Evolutionary conservation across 805 yeast species (phyloP).

Genomic region (Candida nonsorbophila): DNA sequence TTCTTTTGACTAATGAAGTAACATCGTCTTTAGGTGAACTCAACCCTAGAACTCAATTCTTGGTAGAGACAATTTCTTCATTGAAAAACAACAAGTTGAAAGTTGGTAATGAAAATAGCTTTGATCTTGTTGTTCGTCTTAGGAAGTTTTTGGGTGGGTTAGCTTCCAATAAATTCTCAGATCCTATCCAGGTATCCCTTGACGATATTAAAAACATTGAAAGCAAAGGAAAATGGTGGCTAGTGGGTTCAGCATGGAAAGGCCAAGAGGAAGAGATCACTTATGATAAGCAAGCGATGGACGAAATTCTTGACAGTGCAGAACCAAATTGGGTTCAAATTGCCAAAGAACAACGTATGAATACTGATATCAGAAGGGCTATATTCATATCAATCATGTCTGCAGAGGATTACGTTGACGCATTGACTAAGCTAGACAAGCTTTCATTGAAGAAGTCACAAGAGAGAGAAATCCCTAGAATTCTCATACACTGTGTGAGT

Average conservation of each 20-base stretch:
- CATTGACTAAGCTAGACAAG: conserved; percentile 76
- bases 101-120: conserved; percentile 44
- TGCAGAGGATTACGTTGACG: conserved; percentile 86
- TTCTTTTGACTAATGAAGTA: conserved; percentile 48
- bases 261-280: conserved; percentile 41
- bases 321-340: conserved; percentile 87
- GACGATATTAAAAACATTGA: conserved; percentile 76
- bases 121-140: conserved; percentile 50
- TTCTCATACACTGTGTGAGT: conserved; percentile 79
- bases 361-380: conserved; percentile 91
- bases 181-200: conserved; percentile 79
- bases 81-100: conserved; percentile 81
- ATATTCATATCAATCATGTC: conserved; percentile 94
- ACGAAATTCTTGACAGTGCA: conserved; percentile 59
- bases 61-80: conserved; percentile 80
- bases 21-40: conserved; percentile 28
- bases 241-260: conserved; percentile 97
- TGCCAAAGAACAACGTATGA: conserved; percentile 86
- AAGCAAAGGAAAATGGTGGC: conserved; percentile 96
- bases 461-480: conserved; percentile 80
- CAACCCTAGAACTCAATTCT: conserved; percentile 69
- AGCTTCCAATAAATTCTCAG: conserved; percentile 43
- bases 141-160: conserved; percentile 59
- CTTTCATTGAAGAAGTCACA: conserved; percentile 73
- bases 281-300: conserved; percentile 40